Conservation (phyloP, 805 yeast species). For the Kregervanrija delftensis region DNA sequence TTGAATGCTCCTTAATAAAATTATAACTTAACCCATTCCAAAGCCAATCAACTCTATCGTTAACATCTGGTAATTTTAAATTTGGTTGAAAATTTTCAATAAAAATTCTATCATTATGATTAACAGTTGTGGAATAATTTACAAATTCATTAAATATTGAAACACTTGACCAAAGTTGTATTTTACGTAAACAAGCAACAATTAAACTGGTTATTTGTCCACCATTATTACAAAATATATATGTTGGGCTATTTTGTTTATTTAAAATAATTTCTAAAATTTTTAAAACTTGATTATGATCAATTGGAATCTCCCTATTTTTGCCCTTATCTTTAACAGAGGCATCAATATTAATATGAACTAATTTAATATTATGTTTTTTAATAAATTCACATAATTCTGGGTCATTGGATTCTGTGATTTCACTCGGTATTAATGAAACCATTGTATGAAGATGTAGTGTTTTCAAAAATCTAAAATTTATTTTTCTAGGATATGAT, state of each 20-base stretch:
- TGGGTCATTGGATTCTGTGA: conserved; percentile 40
- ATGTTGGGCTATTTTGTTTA: conserved; percentile 58
- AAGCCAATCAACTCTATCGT: conserved; percentile 50
- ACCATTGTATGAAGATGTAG: conserved; percentile 65
- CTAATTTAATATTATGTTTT: conserved; percentile 45
- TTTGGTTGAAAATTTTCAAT: conserved; percentile 73
- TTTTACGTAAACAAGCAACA: conserved; percentile 77
- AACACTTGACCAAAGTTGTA: conserved; percentile 83
- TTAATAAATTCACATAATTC: conserved; percentile 45
- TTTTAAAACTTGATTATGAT: conserved; percentile 50
- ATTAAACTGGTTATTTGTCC: conserved; percentile 80
- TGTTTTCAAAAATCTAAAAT: conserved; percentile 59
- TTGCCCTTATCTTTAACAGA: conserved; percentile 65
- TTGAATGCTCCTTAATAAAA: conserved; percentile 52
- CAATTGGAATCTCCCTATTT: conserved; percentile 78
- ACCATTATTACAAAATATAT: conserved; percentile 84
- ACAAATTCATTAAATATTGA: conserved; percentile 83
- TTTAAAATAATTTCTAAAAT: conserved; percentile 60
- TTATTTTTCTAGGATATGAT: conserved; percentile 75
- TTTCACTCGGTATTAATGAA: conserved; percentile 73
- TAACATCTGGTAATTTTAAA: conserved; percentile 39
- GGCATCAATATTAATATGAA: conserved; percentile 63
- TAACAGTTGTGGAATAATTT: conserved; percentile 67
- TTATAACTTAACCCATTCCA: conserved; percentile 60
- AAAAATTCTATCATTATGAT: conserved; percentile 75